Base-by-base conservation (phyloP, 495 filamentous ascomycete species). In the Schizothecium vesticola region DNA sequence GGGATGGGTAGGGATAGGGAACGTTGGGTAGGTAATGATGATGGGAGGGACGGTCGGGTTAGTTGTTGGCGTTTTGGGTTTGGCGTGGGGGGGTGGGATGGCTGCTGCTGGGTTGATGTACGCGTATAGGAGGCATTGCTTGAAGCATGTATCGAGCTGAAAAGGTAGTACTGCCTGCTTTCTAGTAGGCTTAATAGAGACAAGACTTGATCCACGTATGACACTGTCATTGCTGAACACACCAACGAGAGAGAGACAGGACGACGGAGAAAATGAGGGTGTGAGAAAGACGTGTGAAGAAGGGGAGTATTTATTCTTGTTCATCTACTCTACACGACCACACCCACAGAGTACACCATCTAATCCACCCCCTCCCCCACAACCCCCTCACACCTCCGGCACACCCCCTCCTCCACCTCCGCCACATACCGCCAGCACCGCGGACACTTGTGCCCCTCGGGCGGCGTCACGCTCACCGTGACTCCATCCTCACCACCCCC, bases 391-490 rank as follows among this genome's bases (percentile, higher is more conserved):
- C 94, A 97, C 72, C 93, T 83, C 63, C 78, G 78, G 78, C 94
- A 97, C 59, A 96, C 79, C 67, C 78, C 76, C 22, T 89, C 87
- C 75, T 88, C 84, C 43, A 77, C 74, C 11, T 80, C 78, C 25
- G 85, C 84, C 22, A 87, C 84, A 79, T 90, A 96, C 66, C 90
- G 86, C 95, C 95, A 97, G 80, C 95, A 97, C 58, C 94, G 85
- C 3, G 86, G 83, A 72, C 94, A 98, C 74, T 98, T 98, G 57
- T 70, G 68, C 4, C 86, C 80, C 67, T 81, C 81, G 0, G 93
- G 88, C n/a, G 88, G 86, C 55, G 87, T 79, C 12, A 97, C 89
- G 75, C 87, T 78, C 13, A 87, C 90, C 1, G 66, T 80, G 2
- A 86, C 73, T 59, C 88, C 84, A 64, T 90, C 87, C 25, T 82